Evolutionary conservation across 495 filamentous ascomycete genomes (phyloP).

Genomic region (Daldinia childiae): DNA sequence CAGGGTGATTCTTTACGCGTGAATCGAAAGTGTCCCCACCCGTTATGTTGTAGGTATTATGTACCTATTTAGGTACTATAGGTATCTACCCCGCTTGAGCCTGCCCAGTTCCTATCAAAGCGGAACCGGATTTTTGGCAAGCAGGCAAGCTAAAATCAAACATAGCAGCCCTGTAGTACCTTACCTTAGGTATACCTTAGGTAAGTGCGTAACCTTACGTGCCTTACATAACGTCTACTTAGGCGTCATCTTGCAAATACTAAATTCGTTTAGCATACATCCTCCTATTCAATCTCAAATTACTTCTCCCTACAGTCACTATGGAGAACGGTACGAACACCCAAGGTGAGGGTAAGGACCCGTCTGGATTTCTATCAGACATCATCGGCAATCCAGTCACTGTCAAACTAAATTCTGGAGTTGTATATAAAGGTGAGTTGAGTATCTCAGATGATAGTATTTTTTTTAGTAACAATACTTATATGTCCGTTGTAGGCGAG

Average conservation of each 20-base stretch:
- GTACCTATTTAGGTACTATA: background rate
- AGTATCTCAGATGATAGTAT: slow-evolving; percentile 24
- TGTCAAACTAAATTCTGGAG: slow-evolving; percentile 94
- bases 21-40: background rate
- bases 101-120: background rate
- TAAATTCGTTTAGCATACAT: slow-evolving; percentile 7
- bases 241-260: background rate
- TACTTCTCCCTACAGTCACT: slow-evolving; percentile 4
- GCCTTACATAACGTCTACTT: background rate
- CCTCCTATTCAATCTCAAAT: background rate
- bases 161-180: too few relatives aligned
- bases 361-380: slow-evolving; percentile 87
- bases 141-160: background rate
- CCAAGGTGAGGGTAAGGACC: slow-evolving; percentile 79
- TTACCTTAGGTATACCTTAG: slow-evolving; percentile 1
- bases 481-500: slow-evolving; percentile 66
- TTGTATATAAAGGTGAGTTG: slow-evolving; percentile 91
- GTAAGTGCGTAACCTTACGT: slow-evolving; percentile 1
- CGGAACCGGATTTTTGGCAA: background rate
- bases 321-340: slow-evolving; percentile 78
- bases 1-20: slow-evolving; percentile 5
- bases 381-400: slow-evolving; percentile 93
- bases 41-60: too few relatives aligned
- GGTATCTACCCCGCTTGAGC: background rate
- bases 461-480: background rate